phyloP scores from a whole-genome alignment of 2,329 filamentous ascomycete genomes.

The Fusarium tupiense region DNA sequence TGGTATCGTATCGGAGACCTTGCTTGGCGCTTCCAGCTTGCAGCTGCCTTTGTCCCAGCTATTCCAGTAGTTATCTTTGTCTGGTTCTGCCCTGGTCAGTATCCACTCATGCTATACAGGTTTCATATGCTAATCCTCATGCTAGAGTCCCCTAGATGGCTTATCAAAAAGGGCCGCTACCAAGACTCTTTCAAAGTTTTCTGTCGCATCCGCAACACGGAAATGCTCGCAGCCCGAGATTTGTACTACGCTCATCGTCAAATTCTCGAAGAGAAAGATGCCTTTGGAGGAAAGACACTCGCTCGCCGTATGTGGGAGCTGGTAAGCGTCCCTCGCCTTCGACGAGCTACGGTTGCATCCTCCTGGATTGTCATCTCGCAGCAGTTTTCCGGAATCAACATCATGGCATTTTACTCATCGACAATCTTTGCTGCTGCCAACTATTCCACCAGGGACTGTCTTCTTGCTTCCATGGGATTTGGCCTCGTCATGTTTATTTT shows the following conservation, averaged over 20 bases:
- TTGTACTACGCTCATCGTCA: constrained; percentile 60
- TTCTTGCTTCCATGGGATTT: constrained; percentile 63
- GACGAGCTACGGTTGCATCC: constrained; percentile 52
- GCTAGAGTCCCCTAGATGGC: constrained; percentile 70
- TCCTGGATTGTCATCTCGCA: constrained; percentile 47
- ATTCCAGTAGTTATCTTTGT: constrained; percentile 65
- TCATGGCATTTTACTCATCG: constrained; percentile 60
- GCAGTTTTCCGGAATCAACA: constrained; percentile 37
- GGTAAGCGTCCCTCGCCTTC: constrained; percentile 57
- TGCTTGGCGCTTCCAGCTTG: constrained; percentile 71
- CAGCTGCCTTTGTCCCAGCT: constrained; percentile 70
- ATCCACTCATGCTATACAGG: constrained; percentile 5
- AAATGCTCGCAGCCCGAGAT: constrained; percentile 69
- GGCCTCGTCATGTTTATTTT: constrained; percentile 64
- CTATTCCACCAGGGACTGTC: constrained; percentile 49
- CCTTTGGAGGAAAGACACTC: constrained; percentile 48
- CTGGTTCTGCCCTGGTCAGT: constrained; percentile 66
- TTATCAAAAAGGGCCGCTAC: constrained; percentile 68
- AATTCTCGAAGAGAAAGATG: constrained; percentile 47
- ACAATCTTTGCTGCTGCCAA: constrained; percentile 60
- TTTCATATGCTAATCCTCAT: accelerated
- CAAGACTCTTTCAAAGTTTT: constrained; percentile 64
- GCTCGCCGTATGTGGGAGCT: constrained; percentile 56
- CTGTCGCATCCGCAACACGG: constrained; percentile 63
- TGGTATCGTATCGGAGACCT: constrained; percentile 66